These are phyloP conservation scores for Globisporangium paroecandrum DNA, from an alignment of 352 stramenopile genomes.

Conservation along the genomic window DNA sequence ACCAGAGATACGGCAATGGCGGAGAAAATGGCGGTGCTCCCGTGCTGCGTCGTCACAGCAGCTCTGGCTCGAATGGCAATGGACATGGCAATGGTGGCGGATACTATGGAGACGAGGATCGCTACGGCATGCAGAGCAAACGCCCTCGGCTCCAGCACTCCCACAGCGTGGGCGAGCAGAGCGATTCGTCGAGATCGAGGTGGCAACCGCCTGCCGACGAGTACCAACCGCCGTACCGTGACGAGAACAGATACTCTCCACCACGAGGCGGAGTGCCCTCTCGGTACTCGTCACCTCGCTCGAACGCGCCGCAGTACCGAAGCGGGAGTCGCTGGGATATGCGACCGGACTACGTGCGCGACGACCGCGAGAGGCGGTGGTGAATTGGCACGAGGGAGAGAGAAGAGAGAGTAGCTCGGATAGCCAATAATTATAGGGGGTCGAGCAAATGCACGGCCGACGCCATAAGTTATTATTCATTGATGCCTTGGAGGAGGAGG, in stretches of 20 bases:
- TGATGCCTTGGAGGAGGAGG: neutral
- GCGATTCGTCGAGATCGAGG: conserved; percentile 21
- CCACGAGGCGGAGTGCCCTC: neutral
- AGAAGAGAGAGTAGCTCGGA: neutral
- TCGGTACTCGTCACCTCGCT: conserved; percentile 8
- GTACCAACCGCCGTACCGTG: conserved; percentile 8
- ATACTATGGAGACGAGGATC: conserved; percentile 22
- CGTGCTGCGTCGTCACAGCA: conserved; percentile 47
- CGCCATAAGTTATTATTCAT: conserved; percentile 5
- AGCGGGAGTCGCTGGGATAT: conserved; percentile 14
- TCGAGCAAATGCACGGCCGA: neutral
- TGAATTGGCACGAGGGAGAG: neutral
- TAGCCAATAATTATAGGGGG: neutral
- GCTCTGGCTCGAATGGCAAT: conserved; percentile 17
- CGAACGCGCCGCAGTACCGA: conserved; percentile 16
- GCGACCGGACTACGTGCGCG: conserved; percentile 6
- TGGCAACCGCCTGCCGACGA: neutral
- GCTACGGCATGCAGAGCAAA: conserved; percentile 36
- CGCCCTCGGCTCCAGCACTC: conserved; percentile 59
- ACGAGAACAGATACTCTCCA: conserved; percentile 12
- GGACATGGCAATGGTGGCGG: neutral
- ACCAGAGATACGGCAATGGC: conserved; percentile 11
- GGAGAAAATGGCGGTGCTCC: conserved; percentile 17
- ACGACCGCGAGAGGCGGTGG: conserved; percentile 11
- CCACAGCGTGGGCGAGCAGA: conserved; percentile 46